phyloP scores from a whole-genome alignment of 345 rosid species.

The Eucalyptus tenuipes region DNA sequence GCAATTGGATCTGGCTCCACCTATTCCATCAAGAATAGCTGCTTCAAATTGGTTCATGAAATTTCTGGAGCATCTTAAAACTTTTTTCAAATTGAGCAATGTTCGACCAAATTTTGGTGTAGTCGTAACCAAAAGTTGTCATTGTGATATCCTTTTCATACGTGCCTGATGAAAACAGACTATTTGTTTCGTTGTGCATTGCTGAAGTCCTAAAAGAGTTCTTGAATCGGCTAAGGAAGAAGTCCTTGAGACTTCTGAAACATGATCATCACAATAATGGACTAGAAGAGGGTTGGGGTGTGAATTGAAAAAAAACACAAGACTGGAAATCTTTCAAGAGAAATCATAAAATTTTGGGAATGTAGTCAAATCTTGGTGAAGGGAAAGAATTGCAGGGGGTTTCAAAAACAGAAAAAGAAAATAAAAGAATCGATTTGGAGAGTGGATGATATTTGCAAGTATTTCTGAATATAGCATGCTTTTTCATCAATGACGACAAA shows the following conservation, averaged over 20 bases:
- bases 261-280: not conserved
- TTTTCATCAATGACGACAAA: too few relatives aligned
- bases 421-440: fast-evolving
- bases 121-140: not conserved
- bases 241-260: not conserved
- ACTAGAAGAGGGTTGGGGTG: not conserved
- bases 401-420: too few relatives aligned
- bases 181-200: not conserved
- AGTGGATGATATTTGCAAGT: not conserved
- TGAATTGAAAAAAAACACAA: not conserved
- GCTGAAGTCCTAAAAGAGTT: not conserved
- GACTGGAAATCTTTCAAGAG: not conserved
- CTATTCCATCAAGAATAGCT: too few relatives aligned
- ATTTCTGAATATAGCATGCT: not conserved
- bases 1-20: too few relatives aligned
- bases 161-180: fast-evolving
- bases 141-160: not conserved
- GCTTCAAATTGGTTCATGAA: too few relatives aligned
- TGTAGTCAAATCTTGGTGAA: not conserved
- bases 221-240: not conserved
- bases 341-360: not conserved
- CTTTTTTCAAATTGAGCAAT: too few relatives aligned
- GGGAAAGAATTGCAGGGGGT: not conserved
- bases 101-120: not conserved
- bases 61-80: too few relatives aligned